Conservation (phyloP, 331 rosid species). For the Prunus yedoensis region DNA sequence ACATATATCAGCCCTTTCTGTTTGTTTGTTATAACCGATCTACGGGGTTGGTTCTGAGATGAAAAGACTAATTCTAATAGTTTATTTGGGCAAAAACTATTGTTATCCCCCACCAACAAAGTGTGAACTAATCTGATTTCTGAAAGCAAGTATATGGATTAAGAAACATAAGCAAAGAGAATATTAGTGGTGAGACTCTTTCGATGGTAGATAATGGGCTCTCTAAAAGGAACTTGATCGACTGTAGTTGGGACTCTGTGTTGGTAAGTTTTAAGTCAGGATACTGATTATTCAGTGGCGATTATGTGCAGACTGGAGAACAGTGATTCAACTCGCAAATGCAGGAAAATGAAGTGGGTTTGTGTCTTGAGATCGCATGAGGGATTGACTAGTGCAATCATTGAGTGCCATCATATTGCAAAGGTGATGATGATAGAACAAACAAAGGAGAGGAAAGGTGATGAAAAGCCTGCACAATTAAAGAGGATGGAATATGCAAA, state of each 20-base stretch:
- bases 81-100: too few relatives aligned
- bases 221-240: not conserved
- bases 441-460: too few relatives aligned
- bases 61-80: not conserved
- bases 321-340: not conserved
- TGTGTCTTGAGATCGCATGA: not conserved
- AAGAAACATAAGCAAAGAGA: not conserved
- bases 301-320: not conserved
- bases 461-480: not conserved
- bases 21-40: not conserved
- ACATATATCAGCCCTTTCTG: too few relatives aligned
- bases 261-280: not conserved
- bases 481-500: not conserved
- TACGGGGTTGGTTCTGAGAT: not conserved
- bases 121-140: not conserved
- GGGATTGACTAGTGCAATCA: not conserved
- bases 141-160: not conserved
- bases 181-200: not conserved
- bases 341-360: not conserved
- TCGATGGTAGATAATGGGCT: not conserved
- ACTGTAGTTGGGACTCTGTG: not conserved
- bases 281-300: not conserved
- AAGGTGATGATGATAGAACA: too few relatives aligned
- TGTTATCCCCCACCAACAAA: not conserved
- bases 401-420: too few relatives aligned